A percentile compares a stretch with the other conserved stretches of the same genome.
phyloP scores from a whole-genome alignment of 2,329 filamentous ascomycete genomes.

The Calonectria henricotiae region DNA sequence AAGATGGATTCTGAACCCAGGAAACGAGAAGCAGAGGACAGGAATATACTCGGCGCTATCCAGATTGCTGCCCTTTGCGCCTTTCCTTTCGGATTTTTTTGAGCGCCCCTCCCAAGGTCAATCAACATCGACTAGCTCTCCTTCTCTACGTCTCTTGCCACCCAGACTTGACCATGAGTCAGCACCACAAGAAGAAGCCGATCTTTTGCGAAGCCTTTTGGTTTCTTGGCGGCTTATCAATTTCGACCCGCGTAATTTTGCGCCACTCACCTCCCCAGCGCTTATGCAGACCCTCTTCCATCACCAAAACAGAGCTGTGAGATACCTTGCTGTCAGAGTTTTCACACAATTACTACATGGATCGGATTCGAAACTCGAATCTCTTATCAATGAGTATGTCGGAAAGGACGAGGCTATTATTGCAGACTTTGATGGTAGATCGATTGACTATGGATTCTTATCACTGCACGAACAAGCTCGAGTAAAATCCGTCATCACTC shows the following conservation, averaged over 20 bases:
- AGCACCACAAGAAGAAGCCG: constrained; percentile 46
- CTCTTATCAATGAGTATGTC: constrained; percentile 78
- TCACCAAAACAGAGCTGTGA: constrained; percentile 73
- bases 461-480: constrained; percentile 73
- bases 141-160: constrained; percentile 54
- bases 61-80: constrained; percentile 85
- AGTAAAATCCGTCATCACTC: constrained; percentile 63
- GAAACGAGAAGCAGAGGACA: constrained; percentile 59
- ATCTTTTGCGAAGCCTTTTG: constrained; percentile 55
- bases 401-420: constrained; percentile 73
- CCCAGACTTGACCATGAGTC: constrained; percentile 52
- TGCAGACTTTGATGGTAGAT: constrained; percentile 82
- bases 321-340: constrained; percentile 87
- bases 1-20: constrained; percentile 77
- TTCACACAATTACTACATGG: constrained; percentile 86
- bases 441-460: constrained; percentile 85
- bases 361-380: constrained; percentile 84
- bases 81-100: constrained; percentile 83
- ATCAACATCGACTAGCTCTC: constrained; percentile 43
- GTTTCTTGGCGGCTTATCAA: constrained; percentile 84
- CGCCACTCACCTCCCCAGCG: constrained; percentile 75
- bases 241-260: constrained; percentile 81
- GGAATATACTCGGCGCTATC: constrained; percentile 81
- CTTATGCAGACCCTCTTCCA: constrained; percentile 80
- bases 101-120: constrained; percentile 56